Evolutionary conservation across 148 eudicot species (phyloP).

Genomic region (Drosera capensis): DNA sequence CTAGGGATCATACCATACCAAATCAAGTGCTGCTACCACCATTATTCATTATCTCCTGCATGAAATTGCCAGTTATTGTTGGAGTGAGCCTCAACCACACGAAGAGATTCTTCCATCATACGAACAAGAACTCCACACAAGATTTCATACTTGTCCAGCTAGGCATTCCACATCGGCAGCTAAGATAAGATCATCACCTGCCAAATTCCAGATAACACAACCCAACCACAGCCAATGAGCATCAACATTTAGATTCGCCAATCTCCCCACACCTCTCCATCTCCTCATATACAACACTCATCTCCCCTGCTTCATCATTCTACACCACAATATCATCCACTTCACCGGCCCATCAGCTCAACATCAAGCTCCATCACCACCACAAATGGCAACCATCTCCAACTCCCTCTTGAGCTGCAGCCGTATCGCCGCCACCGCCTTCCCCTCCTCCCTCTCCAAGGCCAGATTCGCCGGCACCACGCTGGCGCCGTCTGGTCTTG

Average conservation of each 20-base stretch:
- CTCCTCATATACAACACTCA: conserved; percentile 11
- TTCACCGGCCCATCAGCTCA: not conserved
- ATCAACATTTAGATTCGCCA: conserved; percentile 50
- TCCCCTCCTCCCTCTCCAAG: conserved; percentile 61
- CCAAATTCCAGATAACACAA: no score
- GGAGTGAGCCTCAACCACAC: no score
- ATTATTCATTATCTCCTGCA: no score
- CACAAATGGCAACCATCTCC: conserved; percentile 78
- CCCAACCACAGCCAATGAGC: conserved; percentile 42
- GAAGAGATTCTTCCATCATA: no score
- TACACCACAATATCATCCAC: conserved; percentile 7
- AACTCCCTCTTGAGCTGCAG: conserved; percentile 83
- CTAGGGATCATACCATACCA: no score
- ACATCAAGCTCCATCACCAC: not conserved
- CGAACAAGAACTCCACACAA: no score
- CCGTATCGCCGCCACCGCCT: conserved; percentile 44
- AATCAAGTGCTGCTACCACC: no score
- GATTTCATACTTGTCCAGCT: no score
- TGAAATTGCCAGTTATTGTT: no score
- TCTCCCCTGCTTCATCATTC: not conserved
- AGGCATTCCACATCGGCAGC: no score
- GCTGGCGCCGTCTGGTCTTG: conserved; percentile 23
- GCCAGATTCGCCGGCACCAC: conserved; percentile 39
- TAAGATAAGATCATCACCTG: no score
- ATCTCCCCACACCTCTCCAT: conserved; percentile 25